Evolutionary conservation across 2,329 filamentous ascomycete species (phyloP).

Genomic region (Immersiporthe knoxdaviesiana): DNA sequence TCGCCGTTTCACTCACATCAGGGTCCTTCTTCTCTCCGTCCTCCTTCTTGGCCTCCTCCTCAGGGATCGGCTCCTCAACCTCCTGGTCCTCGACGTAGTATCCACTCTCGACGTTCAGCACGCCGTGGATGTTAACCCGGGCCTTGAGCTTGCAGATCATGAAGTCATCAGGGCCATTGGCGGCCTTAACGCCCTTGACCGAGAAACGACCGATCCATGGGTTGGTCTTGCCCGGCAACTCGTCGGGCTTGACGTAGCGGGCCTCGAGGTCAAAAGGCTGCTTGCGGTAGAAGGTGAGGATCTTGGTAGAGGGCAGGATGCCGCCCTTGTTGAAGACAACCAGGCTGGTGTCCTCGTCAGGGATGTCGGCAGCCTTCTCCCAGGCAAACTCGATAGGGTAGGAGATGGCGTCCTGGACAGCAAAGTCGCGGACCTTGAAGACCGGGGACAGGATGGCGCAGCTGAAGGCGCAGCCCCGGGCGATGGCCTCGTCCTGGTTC

Average conservation of each 20-base stretch:
- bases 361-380: constrained; percentile 98
- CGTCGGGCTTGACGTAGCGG: constrained; percentile 84
- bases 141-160: constrained; percentile 99
- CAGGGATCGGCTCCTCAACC: constrained; percentile 88
- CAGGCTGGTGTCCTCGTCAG: constrained; percentile 95
- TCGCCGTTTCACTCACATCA: constrained; percentile 64
- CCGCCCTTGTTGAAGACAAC: constrained; percentile 98
- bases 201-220: constrained; percentile 98
- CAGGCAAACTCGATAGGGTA: constrained; percentile 99
- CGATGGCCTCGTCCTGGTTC: constrained; percentile 97
- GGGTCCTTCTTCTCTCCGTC: constrained; percentile 65
- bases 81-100: constrained; percentile 99
- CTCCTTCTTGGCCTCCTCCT: constrained; percentile 57
- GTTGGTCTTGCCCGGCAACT: constrained; percentile 84
- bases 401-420: constrained; percentile 94
- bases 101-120: constrained; percentile 93
- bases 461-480: constrained; percentile 94
- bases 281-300: constrained; percentile 98
- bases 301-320: constrained; percentile 97
- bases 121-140: constrained; percentile 91
- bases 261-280: constrained; percentile 96
- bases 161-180: constrained; percentile 88
- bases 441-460: constrained; percentile 96
- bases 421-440: constrained; percentile 98
- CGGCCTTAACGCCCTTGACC: constrained; percentile 92